Conservation (phyloP, 2,329 filamentous ascomycete genomes). For the Alternaria sp. region DNA sequence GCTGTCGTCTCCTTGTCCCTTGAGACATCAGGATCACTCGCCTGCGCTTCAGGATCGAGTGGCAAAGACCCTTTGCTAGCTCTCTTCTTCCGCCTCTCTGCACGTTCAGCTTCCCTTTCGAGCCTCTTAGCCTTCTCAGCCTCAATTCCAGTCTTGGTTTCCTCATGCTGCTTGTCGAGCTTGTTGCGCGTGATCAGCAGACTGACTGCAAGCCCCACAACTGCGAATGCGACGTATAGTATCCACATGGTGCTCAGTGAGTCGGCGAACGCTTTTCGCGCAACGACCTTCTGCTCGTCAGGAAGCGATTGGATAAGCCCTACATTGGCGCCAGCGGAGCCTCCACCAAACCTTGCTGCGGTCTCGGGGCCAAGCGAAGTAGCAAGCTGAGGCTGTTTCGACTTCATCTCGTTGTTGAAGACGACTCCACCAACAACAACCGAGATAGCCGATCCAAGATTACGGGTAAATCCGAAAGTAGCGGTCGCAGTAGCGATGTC, state of each 20-base stretch:
- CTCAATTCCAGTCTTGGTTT: constrained; percentile 61
- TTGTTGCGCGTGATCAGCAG: constrained; percentile 55
- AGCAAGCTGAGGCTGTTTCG: constrained; percentile 60
- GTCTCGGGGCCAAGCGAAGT: constrained; percentile 61
- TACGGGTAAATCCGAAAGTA: constrained; percentile 73
- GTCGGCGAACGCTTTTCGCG: constrained; percentile 55
- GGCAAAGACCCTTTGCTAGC: constrained; percentile 31
- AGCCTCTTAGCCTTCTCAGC: constrained; percentile 52
- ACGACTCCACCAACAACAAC: constrained; percentile 80
- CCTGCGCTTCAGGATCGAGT: constrained; percentile 26
- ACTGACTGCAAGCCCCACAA: constrained; percentile 50
- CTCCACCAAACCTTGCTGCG: constrained; percentile 65
- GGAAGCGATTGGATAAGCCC: constrained; percentile 64
- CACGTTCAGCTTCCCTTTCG: constrained; percentile 46
- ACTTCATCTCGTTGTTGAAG: constrained; percentile 78
- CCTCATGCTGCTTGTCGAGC: constrained; percentile 55
- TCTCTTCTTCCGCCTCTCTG: constrained; percentile 40
- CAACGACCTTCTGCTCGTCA: constrained; percentile 54
- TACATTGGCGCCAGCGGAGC: constrained; percentile 68
- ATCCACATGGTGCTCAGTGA: constrained; percentile 61
- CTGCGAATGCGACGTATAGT: constrained; percentile 56
- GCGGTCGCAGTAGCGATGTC: constrained; percentile 76
- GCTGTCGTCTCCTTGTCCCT: constrained; percentile 11
- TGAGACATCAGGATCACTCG: not conserved
- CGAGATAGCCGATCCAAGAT: constrained; percentile 72